Base-by-base conservation (phyloP, 2,329 filamentous ascomycete species). In the Didymella exigua region DNA sequence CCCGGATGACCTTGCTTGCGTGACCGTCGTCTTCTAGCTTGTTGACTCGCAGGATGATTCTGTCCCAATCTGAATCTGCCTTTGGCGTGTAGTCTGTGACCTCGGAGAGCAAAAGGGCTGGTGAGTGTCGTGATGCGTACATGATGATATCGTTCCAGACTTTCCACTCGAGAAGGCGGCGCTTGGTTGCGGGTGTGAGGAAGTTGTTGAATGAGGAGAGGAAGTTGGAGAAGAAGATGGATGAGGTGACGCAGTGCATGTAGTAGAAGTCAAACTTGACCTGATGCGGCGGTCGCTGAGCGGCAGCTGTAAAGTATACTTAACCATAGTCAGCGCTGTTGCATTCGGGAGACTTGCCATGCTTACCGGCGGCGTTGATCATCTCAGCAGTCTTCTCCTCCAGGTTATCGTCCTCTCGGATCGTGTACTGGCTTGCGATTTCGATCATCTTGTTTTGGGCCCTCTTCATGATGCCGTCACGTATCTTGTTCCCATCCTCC, bases 121-220 rank as follows among this genome's bases (percentile, higher is more conserved):
- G 88, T 1, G 81, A 82, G 3, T 82, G 83, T 9, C 89, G 82
- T 1, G 88, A 89, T 0, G 87, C 84, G 71, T 96, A 96, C 75
- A 91, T 80, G 5, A 87, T 68, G 5, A 96, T 77, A 69, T 95
- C 90, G 62, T 87, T 76, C 36, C 91, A 85, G 44, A 87, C 89
- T 74, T 96, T 96, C 84, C 87, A 93, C 74, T 95, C 89, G 7
- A 96, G 79, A 0, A 96, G 76, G 5, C 90, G 85, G 11, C 81
- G 78, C 69, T 93, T 93, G 42, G 79, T 78, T 7, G 79, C 78
- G 0, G 76, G 68, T 0, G 85, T 79, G 37, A 92, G 79, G 83
- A 84, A 95, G 31, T 51, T 21, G 29, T 59, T 61, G 31, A 79
- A 61, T 60, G 81, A 81, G 10, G 77, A 76, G 67, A 87, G 82